phyloP scores from a whole-genome alignment of 2,329 filamentous ascomycete species.

The Penicillium palitans region DNA sequence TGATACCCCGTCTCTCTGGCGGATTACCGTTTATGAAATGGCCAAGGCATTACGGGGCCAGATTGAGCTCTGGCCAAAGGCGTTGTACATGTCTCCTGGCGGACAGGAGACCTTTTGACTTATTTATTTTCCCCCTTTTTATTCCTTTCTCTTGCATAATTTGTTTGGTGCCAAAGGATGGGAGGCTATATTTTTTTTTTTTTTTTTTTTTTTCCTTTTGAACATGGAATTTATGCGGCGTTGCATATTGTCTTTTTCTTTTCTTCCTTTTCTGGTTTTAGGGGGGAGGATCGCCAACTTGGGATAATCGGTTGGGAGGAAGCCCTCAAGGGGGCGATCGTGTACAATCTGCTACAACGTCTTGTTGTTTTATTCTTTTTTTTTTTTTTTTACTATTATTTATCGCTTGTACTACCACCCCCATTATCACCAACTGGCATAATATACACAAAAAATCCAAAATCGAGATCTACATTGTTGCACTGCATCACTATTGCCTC shows the following conservation, averaged over 20 bases:
- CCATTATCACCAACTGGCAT: conserved; percentile 15
- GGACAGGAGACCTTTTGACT: conserved; percentile 20
- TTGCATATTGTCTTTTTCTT: conserved; percentile 27
- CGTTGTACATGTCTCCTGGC: conserved; percentile 28
- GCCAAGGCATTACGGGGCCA: conserved; percentile 19
- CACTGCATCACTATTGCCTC: neutral
- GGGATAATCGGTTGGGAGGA: conserved; percentile 22
- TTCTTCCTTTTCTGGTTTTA: neutral
- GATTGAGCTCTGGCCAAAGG: conserved; percentile 12
- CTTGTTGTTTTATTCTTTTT: conserved; percentile 23
- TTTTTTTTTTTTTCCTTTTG: conserved; percentile 16
- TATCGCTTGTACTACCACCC: conserved; percentile 24
- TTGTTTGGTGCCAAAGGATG: conserved; percentile 26
- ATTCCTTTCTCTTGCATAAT: conserved; percentile 27
- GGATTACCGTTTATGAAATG: conserved; percentile 17
- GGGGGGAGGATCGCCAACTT: conserved; percentile 13
- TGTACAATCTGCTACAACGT: conserved; percentile 27
- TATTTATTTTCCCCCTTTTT: conserved; percentile 5
- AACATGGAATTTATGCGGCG: conserved; percentile 20
- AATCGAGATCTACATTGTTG: conserved; percentile 11
- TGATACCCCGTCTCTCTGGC: conserved; percentile 27
- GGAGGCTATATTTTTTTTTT: conserved; percentile 29
- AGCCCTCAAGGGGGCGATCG: conserved; percentile 12
- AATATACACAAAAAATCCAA: conserved; percentile 21
- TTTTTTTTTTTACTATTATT: neutral